These are phyloP conservation scores for Hypoxylon rickii DNA, from an alignment of 495 filamentous ascomycete genomes.

Conservation along the genomic window DNA sequence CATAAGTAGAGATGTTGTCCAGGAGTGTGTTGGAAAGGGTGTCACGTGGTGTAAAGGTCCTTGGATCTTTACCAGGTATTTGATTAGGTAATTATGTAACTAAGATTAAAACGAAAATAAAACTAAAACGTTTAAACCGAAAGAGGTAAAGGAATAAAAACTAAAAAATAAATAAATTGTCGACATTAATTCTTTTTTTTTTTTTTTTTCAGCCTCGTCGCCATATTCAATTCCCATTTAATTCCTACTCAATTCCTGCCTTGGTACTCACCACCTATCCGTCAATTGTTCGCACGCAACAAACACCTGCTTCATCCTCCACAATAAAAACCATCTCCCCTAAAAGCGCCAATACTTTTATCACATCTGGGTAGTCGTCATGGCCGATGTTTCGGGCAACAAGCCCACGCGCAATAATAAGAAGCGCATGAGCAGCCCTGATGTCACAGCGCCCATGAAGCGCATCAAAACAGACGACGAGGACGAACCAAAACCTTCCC, in stretches of 20 bases:
- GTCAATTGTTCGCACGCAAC: not conserved
- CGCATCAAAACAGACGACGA: slow-evolving; percentile 42
- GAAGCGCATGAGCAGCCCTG: slow-evolving; percentile 32
- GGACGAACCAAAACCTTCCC: slow-evolving; percentile 40
- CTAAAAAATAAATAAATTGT: slow-evolving; percentile 6
- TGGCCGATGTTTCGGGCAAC: slow-evolving; percentile 3
- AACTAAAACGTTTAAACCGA: too few species aligned
- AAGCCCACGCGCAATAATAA: slow-evolving; percentile 19
- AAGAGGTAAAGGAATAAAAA: not conserved
- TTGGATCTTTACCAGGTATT: too few species aligned
- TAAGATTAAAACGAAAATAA: too few species aligned
- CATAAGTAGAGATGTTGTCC: too few species aligned
- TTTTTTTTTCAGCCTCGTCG: slow-evolving; percentile 21
- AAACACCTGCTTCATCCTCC: not conserved
- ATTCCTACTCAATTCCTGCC: too few species aligned
- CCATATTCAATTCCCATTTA: not conserved
- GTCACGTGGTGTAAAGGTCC: too few species aligned
- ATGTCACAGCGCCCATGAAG: slow-evolving; percentile 24
- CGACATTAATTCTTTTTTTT: slow-evolving; percentile 1
- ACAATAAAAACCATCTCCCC: not conserved
- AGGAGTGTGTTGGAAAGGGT: too few species aligned
- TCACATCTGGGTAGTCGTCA: not conserved
- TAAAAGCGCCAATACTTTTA: too few species aligned
- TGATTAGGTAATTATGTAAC: too few species aligned
- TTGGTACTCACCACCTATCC: not conserved